Percentiles rank a stretch among this genome's conserved stretches.
Evolutionary conservation across 768 basidiomycete species (phyloP).

Genomic region (Leucogyrophana mollusca): DNA sequence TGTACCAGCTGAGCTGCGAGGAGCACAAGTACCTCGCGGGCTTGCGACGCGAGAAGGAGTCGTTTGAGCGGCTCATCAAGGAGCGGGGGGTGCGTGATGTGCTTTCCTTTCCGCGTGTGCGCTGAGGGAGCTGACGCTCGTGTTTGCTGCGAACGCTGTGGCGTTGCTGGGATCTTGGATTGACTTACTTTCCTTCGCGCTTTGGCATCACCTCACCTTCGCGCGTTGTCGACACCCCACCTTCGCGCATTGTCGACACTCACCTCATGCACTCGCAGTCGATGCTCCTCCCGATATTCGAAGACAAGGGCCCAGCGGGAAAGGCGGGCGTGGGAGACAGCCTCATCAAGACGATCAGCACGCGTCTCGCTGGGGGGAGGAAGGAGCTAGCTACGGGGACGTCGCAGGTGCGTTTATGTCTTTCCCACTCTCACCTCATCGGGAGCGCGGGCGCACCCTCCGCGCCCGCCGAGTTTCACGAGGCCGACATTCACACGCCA

Average conservation of each 20-base stretch:
- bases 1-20: constrained; percentile 91
- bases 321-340: constrained; percentile 49
- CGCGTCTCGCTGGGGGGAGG: constrained; percentile 84
- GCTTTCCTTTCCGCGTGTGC: not conserved
- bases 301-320: constrained; percentile 58
- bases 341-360: constrained; percentile 77
- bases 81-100: constrained; percentile 75
- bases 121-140: not conserved
- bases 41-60: constrained; percentile 87
- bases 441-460: not conserved
- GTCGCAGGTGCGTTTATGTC: constrained; percentile 45
- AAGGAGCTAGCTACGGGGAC: constrained; percentile 64
- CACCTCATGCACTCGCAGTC: constrained; percentile 47
- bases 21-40: constrained; percentile 94
- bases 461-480: constrained; percentile 1
- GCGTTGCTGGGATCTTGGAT: no score
- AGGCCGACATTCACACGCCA: no score
- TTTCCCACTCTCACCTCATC: not conserved
- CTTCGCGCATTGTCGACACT: no score
- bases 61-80: constrained; percentile 89
- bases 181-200: no score
- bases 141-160: no score
- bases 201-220: no score
- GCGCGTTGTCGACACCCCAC: no score
- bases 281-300: constrained; percentile 85